phyloP scores from a whole-genome alignment of 352 stramenopile genomes.

The Aphanomyces euteiches region DNA sequence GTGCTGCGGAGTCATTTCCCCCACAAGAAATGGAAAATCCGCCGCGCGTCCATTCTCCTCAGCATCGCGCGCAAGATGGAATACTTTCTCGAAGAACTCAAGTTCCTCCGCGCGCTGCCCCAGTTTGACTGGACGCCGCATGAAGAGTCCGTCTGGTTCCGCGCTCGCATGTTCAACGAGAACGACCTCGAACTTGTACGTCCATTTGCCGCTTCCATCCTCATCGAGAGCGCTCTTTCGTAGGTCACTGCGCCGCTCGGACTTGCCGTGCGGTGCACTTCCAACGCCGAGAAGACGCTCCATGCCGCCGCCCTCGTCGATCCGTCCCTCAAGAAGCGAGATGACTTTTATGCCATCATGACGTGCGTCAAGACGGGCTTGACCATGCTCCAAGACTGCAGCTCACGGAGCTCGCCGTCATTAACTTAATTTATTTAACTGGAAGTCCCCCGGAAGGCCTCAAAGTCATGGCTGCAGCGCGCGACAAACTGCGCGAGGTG shows the following conservation, averaged over 20 bases:
- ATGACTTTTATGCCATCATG: slow-evolving; percentile 25
- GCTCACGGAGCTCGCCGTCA: neutral
- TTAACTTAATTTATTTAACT: too few relatives aligned
- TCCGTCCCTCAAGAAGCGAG: neutral
- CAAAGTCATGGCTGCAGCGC: slow-evolving; percentile 8
- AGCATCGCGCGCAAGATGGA: slow-evolving; percentile 26
- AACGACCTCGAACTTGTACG: slow-evolving; percentile 13
- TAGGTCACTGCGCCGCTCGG: slow-evolving; percentile 2
- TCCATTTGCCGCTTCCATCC: neutral
- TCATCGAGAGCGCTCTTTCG: neutral
- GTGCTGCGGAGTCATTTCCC: slow-evolving; percentile 23
- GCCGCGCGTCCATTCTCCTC: slow-evolving; percentile 23
- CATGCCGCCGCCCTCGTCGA: neutral
- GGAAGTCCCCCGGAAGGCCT: too few relatives aligned
- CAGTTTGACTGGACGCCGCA: neutral
- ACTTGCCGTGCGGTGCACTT: neutral
- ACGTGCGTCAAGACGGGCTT: slow-evolving; percentile 20
- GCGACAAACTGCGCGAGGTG: slow-evolving; percentile 18
- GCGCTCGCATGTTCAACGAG: slow-evolving; percentile 22
- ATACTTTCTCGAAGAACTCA: slow-evolving; percentile 25
- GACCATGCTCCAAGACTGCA: slow-evolving; percentile 15
- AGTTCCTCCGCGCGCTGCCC: slow-evolving; percentile 4
- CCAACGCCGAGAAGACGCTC: neutral
- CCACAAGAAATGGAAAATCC: slow-evolving; percentile 20
- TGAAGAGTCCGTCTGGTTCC: slow-evolving; percentile 25